These are phyloP conservation scores for Ajuga chamaepitys DNA, from an alignment of 257 asterid species.

Conservation along the genomic window DNA sequence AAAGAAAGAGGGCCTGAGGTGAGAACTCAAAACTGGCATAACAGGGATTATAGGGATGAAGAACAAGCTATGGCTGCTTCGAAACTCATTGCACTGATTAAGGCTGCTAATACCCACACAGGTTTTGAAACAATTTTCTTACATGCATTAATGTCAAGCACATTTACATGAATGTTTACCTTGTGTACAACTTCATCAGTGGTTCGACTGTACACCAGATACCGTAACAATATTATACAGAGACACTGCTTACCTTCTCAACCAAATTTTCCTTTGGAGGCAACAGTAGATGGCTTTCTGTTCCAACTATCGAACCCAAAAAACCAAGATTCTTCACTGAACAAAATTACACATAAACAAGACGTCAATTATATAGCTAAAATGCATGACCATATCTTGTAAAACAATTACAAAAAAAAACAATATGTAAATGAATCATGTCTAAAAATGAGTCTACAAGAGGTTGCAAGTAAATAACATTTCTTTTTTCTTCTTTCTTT, in stretches of 20 bases:
- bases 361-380: no score
- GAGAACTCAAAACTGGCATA: neutral
- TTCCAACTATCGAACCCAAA: slow-evolving; percentile 37
- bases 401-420: neutral
- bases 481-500: no score
- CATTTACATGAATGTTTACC: neutral
- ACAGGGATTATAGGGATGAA: neutral
- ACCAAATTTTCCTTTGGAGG: slow-evolving; percentile 64
- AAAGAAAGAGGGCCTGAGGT: neutral
- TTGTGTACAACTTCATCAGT: neutral
- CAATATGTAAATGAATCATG: neutral
- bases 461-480: neutral
- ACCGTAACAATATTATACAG: slow-evolving; percentile 10
- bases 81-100: neutral
- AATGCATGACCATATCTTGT: no score
- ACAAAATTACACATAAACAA: slow-evolving; percentile 11
- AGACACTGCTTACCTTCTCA: slow-evolving; percentile 52
- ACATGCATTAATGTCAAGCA: neutral
- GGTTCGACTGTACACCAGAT: neutral
- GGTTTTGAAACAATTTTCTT: neutral
- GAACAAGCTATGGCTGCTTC: neutral
- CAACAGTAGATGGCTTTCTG: slow-evolving; percentile 29
- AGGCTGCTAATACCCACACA: neutral
- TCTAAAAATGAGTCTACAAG: neutral
- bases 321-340: slow-evolving; percentile 31